A percentile compares a stretch with the other conserved stretches of the same genome.
Conservation (phyloP, 108 stramenopile genomes). For the Skeletonema menzelii region DNA sequence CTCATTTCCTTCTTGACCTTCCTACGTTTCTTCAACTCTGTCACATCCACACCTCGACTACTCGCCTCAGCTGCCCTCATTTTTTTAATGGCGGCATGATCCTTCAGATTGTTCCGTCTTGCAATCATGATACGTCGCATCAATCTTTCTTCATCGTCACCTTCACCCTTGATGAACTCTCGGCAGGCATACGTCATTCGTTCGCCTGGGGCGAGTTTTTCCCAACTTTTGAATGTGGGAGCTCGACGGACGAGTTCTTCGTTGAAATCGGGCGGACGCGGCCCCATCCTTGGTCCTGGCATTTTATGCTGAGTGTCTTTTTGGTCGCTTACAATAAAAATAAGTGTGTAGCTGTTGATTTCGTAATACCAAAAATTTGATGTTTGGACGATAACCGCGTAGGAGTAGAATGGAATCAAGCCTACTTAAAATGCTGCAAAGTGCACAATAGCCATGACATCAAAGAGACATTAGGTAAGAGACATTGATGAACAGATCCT, state of each 20-base stretch:
- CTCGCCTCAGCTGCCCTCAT: constrained; percentile 42
- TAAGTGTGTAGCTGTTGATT: too few species aligned
- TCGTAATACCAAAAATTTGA: too few species aligned
- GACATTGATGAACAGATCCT: too few species aligned
- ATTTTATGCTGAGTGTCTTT: not conserved
- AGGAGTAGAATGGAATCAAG: too few species aligned
- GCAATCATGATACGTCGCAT: constrained; percentile 94
- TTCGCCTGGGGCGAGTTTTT: constrained; percentile 47
- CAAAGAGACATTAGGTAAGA: too few species aligned
- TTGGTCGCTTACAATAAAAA: not conserved
- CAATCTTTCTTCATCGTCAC: constrained; percentile 85
- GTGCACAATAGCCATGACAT: too few species aligned
- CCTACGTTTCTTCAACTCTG: constrained; percentile 4
- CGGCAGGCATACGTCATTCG: constrained; percentile 79
- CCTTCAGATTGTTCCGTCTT: constrained; percentile 79
- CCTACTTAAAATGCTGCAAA: too few species aligned
- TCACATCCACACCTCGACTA: constrained; percentile 6
- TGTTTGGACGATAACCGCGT: too few species aligned
- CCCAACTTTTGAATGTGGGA: constrained; percentile 81
- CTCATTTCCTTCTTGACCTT: not conserved
- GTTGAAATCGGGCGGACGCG: constrained; percentile 82
- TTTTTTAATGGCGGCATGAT: constrained; percentile 71
- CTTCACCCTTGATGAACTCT: constrained; percentile 77
- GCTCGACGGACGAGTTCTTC: constrained; percentile 70
- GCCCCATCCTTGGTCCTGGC: constrained; percentile 87